These are phyloP conservation scores for Cyclotella baltica DNA, from an alignment of 108 stramenopile species.

Conservation along the genomic window DNA sequence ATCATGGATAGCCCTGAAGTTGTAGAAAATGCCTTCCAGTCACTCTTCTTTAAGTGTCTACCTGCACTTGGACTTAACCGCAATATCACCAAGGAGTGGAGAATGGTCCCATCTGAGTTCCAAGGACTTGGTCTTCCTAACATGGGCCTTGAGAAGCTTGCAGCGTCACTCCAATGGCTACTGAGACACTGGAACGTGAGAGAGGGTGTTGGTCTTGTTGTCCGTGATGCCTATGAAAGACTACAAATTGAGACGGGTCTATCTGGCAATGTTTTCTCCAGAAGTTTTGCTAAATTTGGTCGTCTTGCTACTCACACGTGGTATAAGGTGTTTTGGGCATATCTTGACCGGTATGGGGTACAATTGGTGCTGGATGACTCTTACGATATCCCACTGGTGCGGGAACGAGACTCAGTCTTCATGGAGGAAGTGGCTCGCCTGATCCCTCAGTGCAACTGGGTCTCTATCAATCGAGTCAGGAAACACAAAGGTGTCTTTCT, in stretches of 20 bases:
- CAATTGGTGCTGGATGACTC: neutral
- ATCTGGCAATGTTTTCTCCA: neutral
- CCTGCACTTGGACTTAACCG: constrained; percentile 2
- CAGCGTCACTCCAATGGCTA: neutral
- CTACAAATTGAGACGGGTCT: constrained; percentile 11
- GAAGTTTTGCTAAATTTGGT: neutral
- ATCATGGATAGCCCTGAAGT: neutral
- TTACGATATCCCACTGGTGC: neutral
- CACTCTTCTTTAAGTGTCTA: neutral
- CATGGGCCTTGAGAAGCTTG: neutral
- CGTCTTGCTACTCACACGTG: constrained; percentile 6
- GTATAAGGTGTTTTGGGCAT: constrained; percentile 15
- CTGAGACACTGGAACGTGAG: neutral
- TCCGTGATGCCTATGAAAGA: neutral
- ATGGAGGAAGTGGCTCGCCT: neutral
- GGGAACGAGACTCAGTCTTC: constrained; percentile 1
- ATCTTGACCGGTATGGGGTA: neutral
- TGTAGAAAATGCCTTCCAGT: neutral
- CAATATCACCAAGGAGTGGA: neutral
- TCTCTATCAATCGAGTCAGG: neutral
- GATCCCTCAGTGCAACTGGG: neutral
- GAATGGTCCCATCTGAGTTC: neutral
- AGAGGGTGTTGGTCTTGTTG: neutral
- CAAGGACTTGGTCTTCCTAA: constrained; percentile 18
- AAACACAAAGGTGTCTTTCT: neutral